phyloP scores from a whole-genome alignment of 2,329 filamentous ascomycete species.

The Botrytis medusae region DNA sequence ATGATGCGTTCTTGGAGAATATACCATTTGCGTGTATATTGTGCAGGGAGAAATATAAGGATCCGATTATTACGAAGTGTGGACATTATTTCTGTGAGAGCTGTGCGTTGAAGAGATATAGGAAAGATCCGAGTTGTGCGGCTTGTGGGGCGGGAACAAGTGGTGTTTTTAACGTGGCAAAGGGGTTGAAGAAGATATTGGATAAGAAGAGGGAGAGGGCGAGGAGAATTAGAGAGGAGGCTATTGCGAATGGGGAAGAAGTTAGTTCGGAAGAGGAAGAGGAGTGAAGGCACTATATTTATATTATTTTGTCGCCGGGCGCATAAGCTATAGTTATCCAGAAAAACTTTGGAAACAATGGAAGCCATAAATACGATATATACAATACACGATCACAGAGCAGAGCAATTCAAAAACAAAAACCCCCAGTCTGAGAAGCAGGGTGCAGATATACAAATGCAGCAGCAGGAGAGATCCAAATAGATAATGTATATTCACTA shows the following conservation, averaged over 20 bases:
- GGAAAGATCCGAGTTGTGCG: constrained; percentile 82
- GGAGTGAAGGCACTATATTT: constrained; percentile 25
- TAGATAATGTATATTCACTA: not conserved
- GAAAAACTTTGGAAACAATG: not conserved
- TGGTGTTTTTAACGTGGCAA: constrained; percentile 87
- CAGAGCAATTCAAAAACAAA: no score
- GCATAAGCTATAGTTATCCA: not conserved
- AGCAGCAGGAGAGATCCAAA: not conserved
- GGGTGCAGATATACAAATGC: not conserved
- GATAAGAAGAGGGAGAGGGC: constrained; percentile 61
- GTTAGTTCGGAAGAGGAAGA: constrained; percentile 48
- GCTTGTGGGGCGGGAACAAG: constrained; percentile 82
- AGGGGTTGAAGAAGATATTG: constrained; percentile 76
- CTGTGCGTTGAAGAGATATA: constrained; percentile 83
- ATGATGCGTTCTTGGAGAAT: constrained; percentile 38
- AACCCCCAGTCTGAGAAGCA: not conserved
- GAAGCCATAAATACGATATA: not conserved
- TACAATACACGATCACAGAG: not conserved
- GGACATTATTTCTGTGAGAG: constrained; percentile 94
- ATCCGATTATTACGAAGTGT: constrained; percentile 83
- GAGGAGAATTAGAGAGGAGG: constrained; percentile 51
- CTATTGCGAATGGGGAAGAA: constrained; percentile 53
- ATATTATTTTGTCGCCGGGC: not conserved
- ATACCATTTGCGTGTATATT: constrained; percentile 42
- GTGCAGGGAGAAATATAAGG: constrained; percentile 43